Evolutionary conservation across 768 basidiomycete species (phyloP).

Genomic region (Boletus speciosus): DNA sequence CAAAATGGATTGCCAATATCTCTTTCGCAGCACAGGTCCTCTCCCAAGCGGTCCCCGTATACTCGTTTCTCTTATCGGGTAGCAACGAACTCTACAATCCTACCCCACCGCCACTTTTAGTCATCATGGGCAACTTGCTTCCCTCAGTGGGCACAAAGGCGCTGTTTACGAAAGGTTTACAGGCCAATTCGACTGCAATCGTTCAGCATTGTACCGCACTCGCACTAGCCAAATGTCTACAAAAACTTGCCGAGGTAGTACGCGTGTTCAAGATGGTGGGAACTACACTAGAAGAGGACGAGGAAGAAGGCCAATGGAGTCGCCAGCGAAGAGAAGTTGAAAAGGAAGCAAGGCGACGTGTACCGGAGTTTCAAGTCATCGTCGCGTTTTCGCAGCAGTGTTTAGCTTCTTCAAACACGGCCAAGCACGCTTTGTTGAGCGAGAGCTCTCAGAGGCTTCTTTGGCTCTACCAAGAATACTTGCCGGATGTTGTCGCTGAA

Average conservation of each 20-base stretch:
- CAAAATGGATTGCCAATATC: constrained; percentile 89
- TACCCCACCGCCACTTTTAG: constrained; percentile 67
- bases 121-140: constrained; percentile 73
- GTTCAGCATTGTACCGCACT: constrained; percentile 87
- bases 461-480: constrained; percentile 78
- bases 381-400: constrained; percentile 73
- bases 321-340: constrained; percentile 64
- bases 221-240: constrained; percentile 68
- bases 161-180: constrained; percentile 79
- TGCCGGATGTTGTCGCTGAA: constrained; percentile 74
- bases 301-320: constrained; percentile 70
- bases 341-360: constrained; percentile 64
- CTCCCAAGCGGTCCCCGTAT: constrained; percentile 66
- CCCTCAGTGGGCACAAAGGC: constrained; percentile 69
- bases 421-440: constrained; percentile 58
- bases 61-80: constrained; percentile 55
- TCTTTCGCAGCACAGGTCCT: constrained; percentile 77
- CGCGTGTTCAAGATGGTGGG: constrained; percentile 47
- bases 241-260: constrained; percentile 62
- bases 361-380: constrained; percentile 86
- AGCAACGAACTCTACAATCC: constrained; percentile 53
- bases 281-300: constrained; percentile 55
- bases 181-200: constrained; percentile 56
- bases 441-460: constrained; percentile 80
- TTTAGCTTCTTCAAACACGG: constrained; percentile 30